Evolutionary conservation across 495 filamentous ascomycete genomes (phyloP), one percentile per base, ranked within the genome.

Genomic region (Penicillium longicatenatum): DNA sequence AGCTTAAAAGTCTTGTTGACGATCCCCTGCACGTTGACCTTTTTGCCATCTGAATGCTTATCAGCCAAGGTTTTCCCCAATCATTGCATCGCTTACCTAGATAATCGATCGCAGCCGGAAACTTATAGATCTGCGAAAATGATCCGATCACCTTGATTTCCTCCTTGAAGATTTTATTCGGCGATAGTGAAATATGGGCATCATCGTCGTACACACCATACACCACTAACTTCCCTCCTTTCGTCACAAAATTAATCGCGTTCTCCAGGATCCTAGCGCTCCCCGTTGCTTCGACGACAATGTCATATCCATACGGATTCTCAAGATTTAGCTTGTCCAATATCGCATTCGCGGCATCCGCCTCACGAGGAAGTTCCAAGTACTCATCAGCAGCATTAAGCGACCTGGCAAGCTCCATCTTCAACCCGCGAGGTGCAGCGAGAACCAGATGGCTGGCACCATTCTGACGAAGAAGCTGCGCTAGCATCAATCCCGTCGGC

Each of bases 71-170:
- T 35, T 6, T 35, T 35, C 31, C 31, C 37, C n/a, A n/a, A 31
- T 4, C 10, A 17, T 22, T n/a, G n/a, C 16, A 12, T 33, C 30
- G 31, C 54, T 50, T 9, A 57, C 54, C 46, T 12, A 57, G 79
- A 70, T 89, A 89, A 71, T 85, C 82, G 57, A 89, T 83, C 8
- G 86, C 86, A 29, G 86, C 81, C 4, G 86, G 86, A 79, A 88
- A 90, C 79, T 88, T 89, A 75, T 87, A 86, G 16, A 84, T 84
- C 64, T 89, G 85, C 29, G 81, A 85, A 78, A 89, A 89, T 37
- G 80, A 85, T 26, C 86, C 86, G 39, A 89, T 70, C 59, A 90
- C 87, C 57, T 84, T 88, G 63, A 89, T 88, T 64, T 89, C 86
- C 62, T 85, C 76, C 72, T 72, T 66, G 72, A 75, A 84, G 67